Percentiles rank a stretch among this genome's conserved stretches.
These are phyloP conservation scores for Schwanniomyces occidentalis DNA, from an alignment of 805 yeast species.

Conservation along the genomic window DNA sequence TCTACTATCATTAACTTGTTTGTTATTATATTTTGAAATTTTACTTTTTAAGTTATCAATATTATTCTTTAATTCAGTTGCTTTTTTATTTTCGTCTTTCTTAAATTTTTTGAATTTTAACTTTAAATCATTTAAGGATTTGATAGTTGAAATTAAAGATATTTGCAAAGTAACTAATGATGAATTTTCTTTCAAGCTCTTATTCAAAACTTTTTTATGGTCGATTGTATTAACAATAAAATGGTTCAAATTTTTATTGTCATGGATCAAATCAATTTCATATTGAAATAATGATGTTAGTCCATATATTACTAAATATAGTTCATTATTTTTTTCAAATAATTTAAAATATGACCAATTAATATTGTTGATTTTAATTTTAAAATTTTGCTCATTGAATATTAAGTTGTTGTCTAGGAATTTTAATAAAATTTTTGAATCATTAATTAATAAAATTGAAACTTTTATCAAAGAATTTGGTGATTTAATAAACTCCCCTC, in stretches of 20 bases:
- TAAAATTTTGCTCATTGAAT: constrained; percentile 7
- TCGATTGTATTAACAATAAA: constrained; percentile 31
- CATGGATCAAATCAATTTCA: constrained; percentile 29
- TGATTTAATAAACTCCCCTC: constrained; percentile 17
- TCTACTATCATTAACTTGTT: constrained; percentile 28
- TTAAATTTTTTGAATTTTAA: constrained; percentile 31
- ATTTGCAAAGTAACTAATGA: constrained; percentile 32
- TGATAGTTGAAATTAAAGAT: constrained; percentile 32
- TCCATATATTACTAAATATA: constrained; percentile 31
- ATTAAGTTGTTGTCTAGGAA: constrained; percentile 15
- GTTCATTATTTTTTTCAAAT: constrained; percentile 10
- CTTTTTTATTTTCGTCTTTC: constrained; percentile 38
- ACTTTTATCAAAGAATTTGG: constrained; percentile 11
- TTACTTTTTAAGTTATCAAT: constrained; percentile 32
- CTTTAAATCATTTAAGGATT: constrained; percentile 22
- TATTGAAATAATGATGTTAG: constrained; percentile 39
- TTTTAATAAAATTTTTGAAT: constrained; percentile 29
- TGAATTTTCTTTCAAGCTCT: constrained; percentile 25
- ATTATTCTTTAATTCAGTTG: constrained; percentile 30
- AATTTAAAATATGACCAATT: constrained; percentile 32
- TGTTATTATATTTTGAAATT: constrained; percentile 29
- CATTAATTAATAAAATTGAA: constrained; percentile 29
- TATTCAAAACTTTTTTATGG: constrained; percentile 21
- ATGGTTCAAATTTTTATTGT: constrained; percentile 17
- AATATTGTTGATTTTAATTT: constrained; percentile 31